These are phyloP conservation scores for Boletellus dicymbophilus DNA, from an alignment of 1,284 basidiomycete genomes.

Conservation along the genomic window DNA sequence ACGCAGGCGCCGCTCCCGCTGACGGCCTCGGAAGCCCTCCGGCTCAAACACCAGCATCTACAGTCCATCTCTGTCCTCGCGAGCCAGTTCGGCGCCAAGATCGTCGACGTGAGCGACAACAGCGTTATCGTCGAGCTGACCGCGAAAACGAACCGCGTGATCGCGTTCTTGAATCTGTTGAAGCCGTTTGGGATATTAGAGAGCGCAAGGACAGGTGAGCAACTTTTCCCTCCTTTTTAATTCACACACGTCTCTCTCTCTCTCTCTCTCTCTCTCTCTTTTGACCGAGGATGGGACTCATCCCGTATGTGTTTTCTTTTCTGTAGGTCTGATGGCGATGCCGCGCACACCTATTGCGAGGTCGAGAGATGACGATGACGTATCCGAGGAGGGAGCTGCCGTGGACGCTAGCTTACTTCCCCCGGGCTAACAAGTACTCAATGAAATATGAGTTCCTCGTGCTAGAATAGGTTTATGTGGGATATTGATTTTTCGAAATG, in stretches of 20 bases:
- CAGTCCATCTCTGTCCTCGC: conserved; percentile 85
- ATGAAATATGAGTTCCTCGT: no score
- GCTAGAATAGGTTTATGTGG: no score
- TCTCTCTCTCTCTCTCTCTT: no score
- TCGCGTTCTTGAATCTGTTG: conserved; percentile 91
- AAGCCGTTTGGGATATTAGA: conserved; percentile 97
- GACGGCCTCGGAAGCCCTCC: conserved; percentile 81
- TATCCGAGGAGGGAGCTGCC: conserved; percentile 47
- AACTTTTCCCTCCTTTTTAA: background rate
- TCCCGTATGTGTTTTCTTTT: no score
- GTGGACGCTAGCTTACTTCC: conserved; percentile 89
- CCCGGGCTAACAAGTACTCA: conserved; percentile 74
- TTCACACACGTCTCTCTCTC: background rate
- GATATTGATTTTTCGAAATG: no score
- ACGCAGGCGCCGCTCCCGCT: conserved; percentile 47
- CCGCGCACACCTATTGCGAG: conserved; percentile 86
- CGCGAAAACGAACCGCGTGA: conserved; percentile 89
- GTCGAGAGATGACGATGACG: conserved; percentile 63
- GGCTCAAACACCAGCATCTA: conserved; percentile 89
- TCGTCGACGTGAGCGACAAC: conserved; percentile 95
- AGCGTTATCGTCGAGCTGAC: conserved; percentile 95
- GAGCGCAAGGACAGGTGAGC: conserved; percentile 86
- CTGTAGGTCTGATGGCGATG: conserved; percentile 91
- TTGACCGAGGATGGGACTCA: no score
- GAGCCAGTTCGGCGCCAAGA: conserved; percentile 88